phyloP scores from a whole-genome alignment of 257 asterid species.

The Ilex aquifolium region DNA sequence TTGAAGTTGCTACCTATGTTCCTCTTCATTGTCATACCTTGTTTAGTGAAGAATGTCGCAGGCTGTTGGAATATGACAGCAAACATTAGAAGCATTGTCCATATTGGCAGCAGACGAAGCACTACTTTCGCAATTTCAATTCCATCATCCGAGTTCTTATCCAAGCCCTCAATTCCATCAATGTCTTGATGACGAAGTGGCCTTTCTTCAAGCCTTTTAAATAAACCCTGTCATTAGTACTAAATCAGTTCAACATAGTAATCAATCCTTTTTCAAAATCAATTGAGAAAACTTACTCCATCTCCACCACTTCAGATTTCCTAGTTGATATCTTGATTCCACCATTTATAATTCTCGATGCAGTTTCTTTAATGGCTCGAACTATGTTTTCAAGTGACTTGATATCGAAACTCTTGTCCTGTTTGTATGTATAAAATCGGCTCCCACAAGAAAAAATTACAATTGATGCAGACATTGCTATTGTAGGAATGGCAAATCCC shows the following conservation, averaged over 20 bases:
- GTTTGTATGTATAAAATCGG: constrained; percentile 36
- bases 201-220: constrained; percentile 51
- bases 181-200: constrained; percentile 31
- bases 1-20: constrained; percentile 54
- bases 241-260: background rate
- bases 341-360: constrained; percentile 30
- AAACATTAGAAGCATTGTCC: constrained; percentile 76
- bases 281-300: constrained; percentile 49
- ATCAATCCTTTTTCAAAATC: background rate
- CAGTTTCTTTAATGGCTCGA: constrained; percentile 31
- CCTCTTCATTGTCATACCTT: constrained; percentile 85
- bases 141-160: constrained; percentile 14
- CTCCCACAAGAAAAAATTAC: constrained; percentile 51
- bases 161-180: constrained; percentile 4
- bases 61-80: constrained; percentile 96
- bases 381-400: constrained; percentile 29
- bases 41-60: constrained; percentile 89
- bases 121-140: constrained; percentile 35
- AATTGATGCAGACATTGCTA: constrained; percentile 52
- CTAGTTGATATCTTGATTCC: constrained; percentile 17
- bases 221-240: constrained; percentile 3
- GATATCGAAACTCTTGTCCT: constrained; percentile 12
- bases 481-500: constrained; percentile 77
- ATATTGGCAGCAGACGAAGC: constrained; percentile 60
- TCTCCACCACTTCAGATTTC: constrained; percentile 37